These are phyloP conservation scores for Cornus kousa DNA, from an alignment of 148 eudicot species.

Conservation along the genomic window DNA sequence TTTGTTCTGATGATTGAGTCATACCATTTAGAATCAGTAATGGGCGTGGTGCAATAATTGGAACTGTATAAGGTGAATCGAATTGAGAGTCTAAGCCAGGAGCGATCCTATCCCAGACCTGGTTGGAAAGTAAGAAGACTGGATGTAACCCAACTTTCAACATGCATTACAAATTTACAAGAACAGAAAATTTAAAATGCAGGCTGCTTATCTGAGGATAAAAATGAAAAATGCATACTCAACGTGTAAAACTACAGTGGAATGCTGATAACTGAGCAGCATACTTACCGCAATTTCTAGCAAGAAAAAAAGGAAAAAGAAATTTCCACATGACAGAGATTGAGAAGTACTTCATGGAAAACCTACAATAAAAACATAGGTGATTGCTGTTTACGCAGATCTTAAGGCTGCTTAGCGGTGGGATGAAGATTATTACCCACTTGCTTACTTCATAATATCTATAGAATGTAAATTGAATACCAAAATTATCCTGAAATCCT, in stretches of 20 bases:
- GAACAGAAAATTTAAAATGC: not conserved
- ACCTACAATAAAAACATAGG: too few relatives aligned
- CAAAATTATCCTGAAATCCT: too few relatives aligned
- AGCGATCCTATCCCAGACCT: constrained; percentile 95
- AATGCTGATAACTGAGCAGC: not conserved
- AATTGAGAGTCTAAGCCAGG: constrained; percentile 85
- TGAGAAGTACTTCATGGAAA: too few relatives aligned
- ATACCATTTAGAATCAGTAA: constrained; percentile 80
- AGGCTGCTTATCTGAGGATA: not conserved
- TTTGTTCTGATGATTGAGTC: not conserved
- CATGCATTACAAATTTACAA: not conserved
- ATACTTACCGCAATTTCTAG: too few relatives aligned
- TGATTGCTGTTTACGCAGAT: too few relatives aligned
- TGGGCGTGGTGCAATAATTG: constrained; percentile 86
- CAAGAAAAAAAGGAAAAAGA: too few relatives aligned
- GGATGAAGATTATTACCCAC: too few relatives aligned
- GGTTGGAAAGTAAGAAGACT: constrained; percentile 9
- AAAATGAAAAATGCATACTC: not conserved
- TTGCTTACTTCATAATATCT: too few relatives aligned
- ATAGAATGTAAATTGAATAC: too few relatives aligned
- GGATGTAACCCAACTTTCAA: not conserved
- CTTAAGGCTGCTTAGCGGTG: too few relatives aligned
- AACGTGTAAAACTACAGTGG: not conserved
- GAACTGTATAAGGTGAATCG: constrained; percentile 80
- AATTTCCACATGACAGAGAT: too few relatives aligned